Evolutionary conservation across 2,329 filamentous ascomycete species (phyloP), one percentile per base, ranked within the genome.

Genomic region (Fusarium azukiicola): DNA sequence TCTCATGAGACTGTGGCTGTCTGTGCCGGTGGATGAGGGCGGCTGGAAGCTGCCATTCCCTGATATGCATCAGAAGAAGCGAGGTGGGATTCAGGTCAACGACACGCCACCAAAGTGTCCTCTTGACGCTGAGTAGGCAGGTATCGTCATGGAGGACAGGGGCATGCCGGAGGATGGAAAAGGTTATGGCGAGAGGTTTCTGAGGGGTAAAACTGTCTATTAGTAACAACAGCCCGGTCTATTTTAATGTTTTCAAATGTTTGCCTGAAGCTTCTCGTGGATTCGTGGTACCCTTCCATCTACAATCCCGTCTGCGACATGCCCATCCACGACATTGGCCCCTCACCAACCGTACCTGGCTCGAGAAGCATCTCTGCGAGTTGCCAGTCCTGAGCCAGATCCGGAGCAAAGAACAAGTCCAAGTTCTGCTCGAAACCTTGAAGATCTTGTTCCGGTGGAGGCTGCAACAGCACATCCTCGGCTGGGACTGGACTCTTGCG

Each of bases 21-120:
- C 95, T 16, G 96, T 95, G 21, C 96, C 96, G 0, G 94, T 97
- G 87, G 90, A 87, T 42, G 96, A 98, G 87, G 96, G 96, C 13
- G 96, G 96, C 0, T 98, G 96, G 96, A 94, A 92, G 67, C 86
- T 98, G 86, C 96, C 96, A 3, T 97, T 96, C 88, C 94, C 93
- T 82, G 96, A 98, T 87, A 94, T 92, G 67, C 89, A 92, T 69
- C 94, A 97, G 90, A 96, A 96, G 92, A 98, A 97, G 92, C 91
- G 96, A 16, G 96, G 96, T 4, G 96, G 96, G 14, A 73, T 75
- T 16, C 74, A 75, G 42, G 68, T 76, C 23, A 71, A 76, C 32
- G 70, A 72, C 61, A 71, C 47, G 23, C 69, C 69, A 27, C 69
- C 69, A 36, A 71, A 46, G 16, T 71, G 69, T 14, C 69, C 69